Evolutionary conservation across 1,139 yeast species (phyloP).

Genomic region (Blastobotrys arbuscula): DNA sequence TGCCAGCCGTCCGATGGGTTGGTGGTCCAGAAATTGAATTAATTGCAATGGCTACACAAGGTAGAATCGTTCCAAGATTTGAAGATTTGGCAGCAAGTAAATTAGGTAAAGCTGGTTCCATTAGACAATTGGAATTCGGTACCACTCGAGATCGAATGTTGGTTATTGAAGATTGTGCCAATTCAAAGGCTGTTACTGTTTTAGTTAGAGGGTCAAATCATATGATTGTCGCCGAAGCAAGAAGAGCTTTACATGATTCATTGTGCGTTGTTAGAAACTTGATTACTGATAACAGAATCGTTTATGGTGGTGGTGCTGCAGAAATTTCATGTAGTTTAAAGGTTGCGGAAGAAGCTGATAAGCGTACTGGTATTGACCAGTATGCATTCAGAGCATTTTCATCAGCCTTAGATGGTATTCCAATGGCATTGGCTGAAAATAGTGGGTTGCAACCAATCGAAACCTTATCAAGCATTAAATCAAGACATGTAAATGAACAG

Average conservation of each 20-base stretch:
- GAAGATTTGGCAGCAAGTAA: constrained; percentile 82
- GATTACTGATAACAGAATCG: constrained; percentile 85
- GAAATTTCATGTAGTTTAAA: constrained; percentile 91
- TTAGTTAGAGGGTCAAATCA: constrained; percentile 93
- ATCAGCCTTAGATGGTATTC: constrained; percentile 82
- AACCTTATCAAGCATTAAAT: constrained; percentile 73
- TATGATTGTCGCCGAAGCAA: constrained; percentile 96
- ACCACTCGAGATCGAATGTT: constrained; percentile 96
- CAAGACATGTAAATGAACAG: constrained; percentile 74
- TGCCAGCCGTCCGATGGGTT: constrained; percentile 98
- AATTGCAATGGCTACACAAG: constrained; percentile 95
- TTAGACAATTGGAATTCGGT: constrained; percentile 88
- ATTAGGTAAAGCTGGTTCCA: constrained; percentile 81
- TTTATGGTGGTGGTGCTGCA: constrained; percentile 98
- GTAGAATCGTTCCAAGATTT: constrained; percentile 94
- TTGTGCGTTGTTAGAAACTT: constrained; percentile 95
- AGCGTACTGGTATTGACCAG: constrained; percentile 91
- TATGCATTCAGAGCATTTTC: constrained; percentile 96
- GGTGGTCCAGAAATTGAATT: constrained; percentile 97
- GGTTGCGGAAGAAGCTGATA: constrained; percentile 87
- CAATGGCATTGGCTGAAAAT: constrained; percentile 93
- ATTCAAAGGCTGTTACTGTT: constrained; percentile 87
- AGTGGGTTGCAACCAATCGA: constrained; percentile 94
- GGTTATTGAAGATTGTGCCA: constrained; percentile 85
- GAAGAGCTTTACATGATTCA: constrained; percentile 94